Evolutionary conservation across 2,329 filamentous ascomycete genomes (phyloP).

Genomic region (Monilinia vaccinii-corymbosi): DNA sequence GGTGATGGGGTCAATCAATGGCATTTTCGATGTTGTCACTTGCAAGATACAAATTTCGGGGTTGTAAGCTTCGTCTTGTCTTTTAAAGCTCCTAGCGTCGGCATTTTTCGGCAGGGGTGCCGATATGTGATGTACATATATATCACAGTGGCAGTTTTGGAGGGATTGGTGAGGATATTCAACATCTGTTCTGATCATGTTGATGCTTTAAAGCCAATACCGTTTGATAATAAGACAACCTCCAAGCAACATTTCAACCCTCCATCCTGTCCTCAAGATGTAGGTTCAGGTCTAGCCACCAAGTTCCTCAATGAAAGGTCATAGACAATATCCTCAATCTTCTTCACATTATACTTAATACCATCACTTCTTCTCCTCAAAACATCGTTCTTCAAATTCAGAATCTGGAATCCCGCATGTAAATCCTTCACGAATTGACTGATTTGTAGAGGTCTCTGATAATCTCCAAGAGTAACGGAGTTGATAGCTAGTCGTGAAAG

Average conservation of each 20-base stretch:
- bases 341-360: slow-evolving; percentile 96
- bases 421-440: slow-evolving; percentile 90
- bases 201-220: neutral
- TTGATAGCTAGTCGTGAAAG: slow-evolving; percentile 87
- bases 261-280: neutral
- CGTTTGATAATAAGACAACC: neutral
- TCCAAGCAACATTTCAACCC: neutral
- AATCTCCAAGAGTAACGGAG: slow-evolving; percentile 85
- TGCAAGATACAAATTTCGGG: neutral
- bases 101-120: neutral
- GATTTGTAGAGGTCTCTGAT: slow-evolving; percentile 76
- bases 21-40: slow-evolving; percentile 17
- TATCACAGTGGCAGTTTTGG: neutral
- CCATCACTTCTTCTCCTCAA: slow-evolving; percentile 81
- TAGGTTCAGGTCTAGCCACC: slow-evolving; percentile 39
- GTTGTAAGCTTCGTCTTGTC: neutral
- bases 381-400: slow-evolving; percentile 95
- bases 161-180: neutral
- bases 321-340: slow-evolving; percentile 96
- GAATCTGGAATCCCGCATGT: slow-evolving; percentile 89
- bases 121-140: too few species aligned
- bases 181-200: neutral
- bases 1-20: slow-evolving; percentile 27
- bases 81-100: slow-evolving; percentile 6
- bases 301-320: slow-evolving; percentile 83